These are phyloP conservation scores for Mycena polygramma DNA, from an alignment of 768 basidiomycete species.

Conservation along the genomic window DNA sequence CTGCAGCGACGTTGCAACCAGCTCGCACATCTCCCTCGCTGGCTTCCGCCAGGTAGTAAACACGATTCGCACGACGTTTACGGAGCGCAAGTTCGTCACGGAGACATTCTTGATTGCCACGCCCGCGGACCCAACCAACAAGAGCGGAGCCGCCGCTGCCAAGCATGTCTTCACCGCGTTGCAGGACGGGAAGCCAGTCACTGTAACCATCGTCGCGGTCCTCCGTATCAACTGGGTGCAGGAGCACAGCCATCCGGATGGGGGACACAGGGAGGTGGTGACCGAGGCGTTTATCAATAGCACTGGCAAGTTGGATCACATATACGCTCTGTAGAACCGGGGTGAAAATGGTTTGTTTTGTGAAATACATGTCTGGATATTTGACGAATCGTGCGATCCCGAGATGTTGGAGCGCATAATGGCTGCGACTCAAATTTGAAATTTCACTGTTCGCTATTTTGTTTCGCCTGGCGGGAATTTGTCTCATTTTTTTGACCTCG, in stretches of 20 bases:
- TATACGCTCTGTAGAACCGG: too few relatives aligned
- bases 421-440: too few relatives aligned
- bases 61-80: neutral
- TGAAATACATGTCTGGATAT: too few relatives aligned
- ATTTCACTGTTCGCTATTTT: too few relatives aligned
- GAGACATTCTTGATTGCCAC: conserved; percentile 14
- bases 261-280: conserved; percentile 14
- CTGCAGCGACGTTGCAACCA: neutral
- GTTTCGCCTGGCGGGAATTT: too few relatives aligned
- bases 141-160: conserved; percentile 1
- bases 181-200: conserved; percentile 4
- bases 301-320: too few relatives aligned
- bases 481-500: too few relatives aligned
- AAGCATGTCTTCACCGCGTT: conserved; percentile 9
- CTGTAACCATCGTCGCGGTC: neutral
- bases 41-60: conserved; percentile 1
- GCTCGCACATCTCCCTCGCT: neutral
- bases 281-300: conserved; percentile 15
- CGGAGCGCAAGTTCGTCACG: conserved; percentile 2
- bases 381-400: too few relatives aligned
- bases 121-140: conserved; percentile 5
- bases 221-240: conserved; percentile 8
- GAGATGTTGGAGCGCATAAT: too few relatives aligned
- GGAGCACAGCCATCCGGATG: neutral
- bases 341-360: too few relatives aligned